Base-by-base conservation (phyloP, 2,329 filamentous ascomycete species). In the Scytalidium lignicola region DNA sequence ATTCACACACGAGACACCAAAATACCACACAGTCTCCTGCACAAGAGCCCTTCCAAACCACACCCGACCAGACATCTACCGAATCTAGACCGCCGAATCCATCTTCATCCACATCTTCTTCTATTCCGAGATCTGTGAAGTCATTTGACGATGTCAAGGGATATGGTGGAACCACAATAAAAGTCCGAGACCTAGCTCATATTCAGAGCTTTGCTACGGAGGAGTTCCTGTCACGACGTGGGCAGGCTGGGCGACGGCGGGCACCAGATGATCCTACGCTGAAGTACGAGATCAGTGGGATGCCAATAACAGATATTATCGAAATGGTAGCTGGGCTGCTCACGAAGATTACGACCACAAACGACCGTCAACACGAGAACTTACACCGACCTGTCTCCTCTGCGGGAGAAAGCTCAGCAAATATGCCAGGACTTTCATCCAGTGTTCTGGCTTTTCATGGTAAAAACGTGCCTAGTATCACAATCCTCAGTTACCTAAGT, bases 271-370 rank as follows among this genome's bases (percentile, higher is more conserved):
- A 78, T 78, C 47, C 66, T 65, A 51, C 54, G 13, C 50, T 64
- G 70, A 82, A 82, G 65, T 99, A 96, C 66, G 93, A 97, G 68
- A 96, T 99, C 60, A 96, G 91, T 70, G 88, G 83, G 47, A 97
- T 99, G 92, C 93, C 93, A 46, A 95, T 97, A 48, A 83, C 86
- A 56, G 92, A 99, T 64, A 89, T 99, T 58, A 99, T 99, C 65
- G 92, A 97, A 69, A 97, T 99, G 93, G 93, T 99, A 3, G 93
- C 93, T 3, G 93, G 91, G 6, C 78, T 99, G 20, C 75, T 99
- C 54, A 96, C 92, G 49, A 97, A 97, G 68, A 99, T 99, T 60
- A 97, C 93, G 5, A 90, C 89, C 3, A 96, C 92, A 50, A 99
- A 99, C 65, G 93, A 99, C 65, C 74, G 86, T 46, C 91, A 97